Percentiles rank a stretch among this genome's conserved stretches.
phyloP scores from a whole-genome alignment of 2,329 filamentous ascomycete species.

The Huntiella abstrusa region DNA sequence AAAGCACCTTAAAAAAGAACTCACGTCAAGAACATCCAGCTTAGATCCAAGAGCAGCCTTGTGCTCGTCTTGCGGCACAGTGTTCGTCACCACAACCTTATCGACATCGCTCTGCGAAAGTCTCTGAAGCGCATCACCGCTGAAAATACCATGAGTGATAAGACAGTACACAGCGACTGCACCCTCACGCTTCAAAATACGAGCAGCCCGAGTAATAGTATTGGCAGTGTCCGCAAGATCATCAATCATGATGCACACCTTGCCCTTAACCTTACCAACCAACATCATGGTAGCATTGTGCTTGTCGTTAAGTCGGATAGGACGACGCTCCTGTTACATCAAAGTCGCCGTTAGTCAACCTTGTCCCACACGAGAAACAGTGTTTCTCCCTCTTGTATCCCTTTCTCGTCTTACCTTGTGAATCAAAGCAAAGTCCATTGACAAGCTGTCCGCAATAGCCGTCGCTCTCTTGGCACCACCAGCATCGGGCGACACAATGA shows the following conservation, averaged over 20 bases:
- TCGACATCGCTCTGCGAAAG: constrained; percentile 88
- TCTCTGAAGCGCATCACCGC: constrained; percentile 80
- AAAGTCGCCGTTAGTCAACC: constrained; percentile 5
- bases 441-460: constrained; percentile 78
- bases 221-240: constrained; percentile 92
- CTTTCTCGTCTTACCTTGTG: constrained; percentile 54
- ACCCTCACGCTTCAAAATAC: constrained; percentile 89
- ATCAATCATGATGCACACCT: constrained; percentile 78
- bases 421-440: constrained; percentile 91
- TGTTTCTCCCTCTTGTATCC: too few relatives aligned
- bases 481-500: constrained; percentile 90
- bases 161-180: constrained; percentile 83
- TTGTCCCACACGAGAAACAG: constrained; percentile 2
- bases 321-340: constrained; percentile 54
- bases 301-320: constrained; percentile 69
- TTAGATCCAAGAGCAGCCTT: constrained; percentile 57
- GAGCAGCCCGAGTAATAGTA: constrained; percentile 89
- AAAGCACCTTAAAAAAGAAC: constrained; percentile 5
- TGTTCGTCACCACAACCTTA: constrained; percentile 90
- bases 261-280: constrained; percentile 65
- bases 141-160: constrained; percentile 86
- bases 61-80: constrained; percentile 75
- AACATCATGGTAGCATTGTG: constrained; percentile 94
- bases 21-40: constrained; percentile 63
- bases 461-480: constrained; percentile 93